Evolutionary conservation across 176 grass and related monocot genomes (phyloP).

Genomic region (Triticum monococcum): DNA sequence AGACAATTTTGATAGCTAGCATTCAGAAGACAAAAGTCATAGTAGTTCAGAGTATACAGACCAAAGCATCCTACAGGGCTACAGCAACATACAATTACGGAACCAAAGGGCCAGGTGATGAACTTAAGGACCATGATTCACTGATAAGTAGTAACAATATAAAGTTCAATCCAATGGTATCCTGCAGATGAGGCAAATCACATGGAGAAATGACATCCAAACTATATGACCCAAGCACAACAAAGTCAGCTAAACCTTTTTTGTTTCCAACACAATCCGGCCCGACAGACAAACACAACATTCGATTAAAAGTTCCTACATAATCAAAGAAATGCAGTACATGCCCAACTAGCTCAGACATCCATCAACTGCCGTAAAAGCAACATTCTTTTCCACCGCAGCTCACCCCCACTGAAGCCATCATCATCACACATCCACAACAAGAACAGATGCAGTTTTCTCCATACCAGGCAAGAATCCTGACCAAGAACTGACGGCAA

Average conservation of each 20-base stretch:
- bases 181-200: background rate
- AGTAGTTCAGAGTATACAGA: background rate
- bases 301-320: background rate
- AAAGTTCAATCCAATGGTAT: background rate
- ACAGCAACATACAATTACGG: background rate
- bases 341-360: background rate
- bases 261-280: slow-evolving; percentile 12
- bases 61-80: background rate
- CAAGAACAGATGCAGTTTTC: background rate
- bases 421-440: background rate
- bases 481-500: background rate
- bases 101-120: background rate
- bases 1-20: background rate
- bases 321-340: background rate
- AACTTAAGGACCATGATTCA: background rate
- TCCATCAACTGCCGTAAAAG: background rate
- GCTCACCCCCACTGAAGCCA: background rate
- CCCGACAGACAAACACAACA: background rate
- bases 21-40: background rate
- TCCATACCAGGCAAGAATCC: slow-evolving; percentile 14
- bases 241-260: background rate
- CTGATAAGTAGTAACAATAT: background rate
- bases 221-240: background rate
- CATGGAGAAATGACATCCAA: background rate
- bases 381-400: background rate